Percentiles rank a stretch among this genome's conserved stretches.
Conservation (phyloP, 805 yeast genomes). For the Spathaspora sp. region DNA sequence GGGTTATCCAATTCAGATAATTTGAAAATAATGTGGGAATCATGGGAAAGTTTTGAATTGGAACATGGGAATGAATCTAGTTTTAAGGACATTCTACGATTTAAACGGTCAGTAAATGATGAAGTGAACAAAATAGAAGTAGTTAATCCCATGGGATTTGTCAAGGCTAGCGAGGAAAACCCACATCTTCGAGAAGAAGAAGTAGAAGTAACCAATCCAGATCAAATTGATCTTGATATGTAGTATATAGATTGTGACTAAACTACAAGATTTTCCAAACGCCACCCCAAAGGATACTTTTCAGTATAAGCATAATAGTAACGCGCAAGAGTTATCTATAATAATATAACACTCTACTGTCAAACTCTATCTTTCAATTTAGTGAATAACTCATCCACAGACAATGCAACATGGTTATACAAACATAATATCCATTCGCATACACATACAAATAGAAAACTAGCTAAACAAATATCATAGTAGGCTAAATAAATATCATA, state of each 20-base stretch:
- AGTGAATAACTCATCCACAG: too few relatives aligned
- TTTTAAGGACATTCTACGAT: constrained; percentile 69
- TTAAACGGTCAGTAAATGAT: constrained; percentile 40
- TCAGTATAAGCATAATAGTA: too few relatives aligned
- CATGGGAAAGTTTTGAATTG: constrained; percentile 75
- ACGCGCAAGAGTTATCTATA: too few relatives aligned
- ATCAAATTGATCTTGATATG: constrained; percentile 59
- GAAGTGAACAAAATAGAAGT: not conserved
- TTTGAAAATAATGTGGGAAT: constrained; percentile 45
- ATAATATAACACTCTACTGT: too few relatives aligned
- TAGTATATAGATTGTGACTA: not conserved
- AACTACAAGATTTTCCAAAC: too few relatives aligned
- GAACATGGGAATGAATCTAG: constrained; percentile 66
- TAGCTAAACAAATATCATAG: not conserved
- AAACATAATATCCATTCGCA: too few relatives aligned
- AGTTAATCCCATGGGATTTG: constrained; percentile 46
- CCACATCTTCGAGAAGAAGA: not conserved
- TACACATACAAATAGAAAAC: not conserved
- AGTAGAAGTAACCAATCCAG: constrained; percentile 41
- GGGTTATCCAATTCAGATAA: constrained; percentile 14
- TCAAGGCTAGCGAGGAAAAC: constrained; percentile 26
- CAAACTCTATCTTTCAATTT: too few relatives aligned
- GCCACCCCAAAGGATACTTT: too few relatives aligned
- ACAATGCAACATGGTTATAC: too few relatives aligned
- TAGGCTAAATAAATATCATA: not conserved